A percentile compares a stretch with the other conserved stretches of the same genome.
Conservation (phyloP, 2,329 filamentous ascomycete genomes). For the Cercospora sesami region DNA sequence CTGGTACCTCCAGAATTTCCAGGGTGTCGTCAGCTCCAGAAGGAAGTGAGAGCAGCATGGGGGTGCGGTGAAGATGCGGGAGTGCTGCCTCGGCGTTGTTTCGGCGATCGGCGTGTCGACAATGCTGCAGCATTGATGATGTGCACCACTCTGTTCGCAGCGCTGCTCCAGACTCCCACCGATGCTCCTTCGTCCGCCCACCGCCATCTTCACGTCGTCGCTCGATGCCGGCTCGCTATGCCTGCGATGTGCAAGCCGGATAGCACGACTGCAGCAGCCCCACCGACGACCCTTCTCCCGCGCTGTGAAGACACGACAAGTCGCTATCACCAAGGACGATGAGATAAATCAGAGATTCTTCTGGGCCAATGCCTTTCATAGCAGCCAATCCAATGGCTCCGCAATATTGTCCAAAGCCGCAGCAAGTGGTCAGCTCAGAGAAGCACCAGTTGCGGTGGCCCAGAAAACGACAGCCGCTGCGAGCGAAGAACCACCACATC, state of each 20-base stretch:
- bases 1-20: neutral
- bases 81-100: neutral
- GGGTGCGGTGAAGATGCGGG: neutral
- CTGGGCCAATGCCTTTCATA: conserved; percentile 38
- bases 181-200: conserved; percentile 9
- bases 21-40: conserved; percentile 2
- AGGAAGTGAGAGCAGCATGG: neutral
- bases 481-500: conserved; percentile 30
- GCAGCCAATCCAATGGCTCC: conserved; percentile 13
- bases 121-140: conserved; percentile 8
- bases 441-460: neutral
- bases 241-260: conserved; percentile 32
- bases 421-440: neutral
- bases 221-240: conserved; percentile 31
- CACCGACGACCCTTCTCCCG: conserved; percentile 25
- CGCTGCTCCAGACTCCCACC: neutral
- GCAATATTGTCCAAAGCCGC: conserved; percentile 10
- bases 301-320: conserved; percentile 26
- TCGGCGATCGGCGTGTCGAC: neutral
- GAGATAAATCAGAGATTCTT: conserved; percentile 38
- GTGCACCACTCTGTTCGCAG: neutral
- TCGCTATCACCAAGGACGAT: conserved; percentile 29
- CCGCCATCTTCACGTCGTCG: conserved; percentile 5
- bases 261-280: conserved; percentile 26
- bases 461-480: conserved; percentile 13